Evolutionary conservation across 169 alveolate genomes (phyloP), one percentile per base, ranked within the genome.

Genomic region (Plasmodium knowlesi): DNA sequence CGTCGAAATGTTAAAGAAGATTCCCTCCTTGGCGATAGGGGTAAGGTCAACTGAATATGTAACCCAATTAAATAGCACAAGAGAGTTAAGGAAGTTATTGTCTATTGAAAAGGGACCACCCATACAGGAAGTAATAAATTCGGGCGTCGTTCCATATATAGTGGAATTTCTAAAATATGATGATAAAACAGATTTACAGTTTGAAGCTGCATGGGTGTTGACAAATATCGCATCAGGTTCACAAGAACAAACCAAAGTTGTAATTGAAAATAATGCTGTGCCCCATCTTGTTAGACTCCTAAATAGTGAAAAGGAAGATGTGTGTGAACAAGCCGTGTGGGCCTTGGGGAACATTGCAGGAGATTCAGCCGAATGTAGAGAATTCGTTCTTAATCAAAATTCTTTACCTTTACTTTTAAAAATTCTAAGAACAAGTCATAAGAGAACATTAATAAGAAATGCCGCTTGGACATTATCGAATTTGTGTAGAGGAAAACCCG

Each of bases 321-420:
- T 98, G 16, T 96, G 98, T 71, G 99, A 98, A 93, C 99, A 99
- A 96, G 99, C 99, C 25, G 98, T 98, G 32, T 98, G 99, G 99
- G 99, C 99, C 1, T 93, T 99, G 72, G 99, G 99, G 28, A 99
- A 99, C 97, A 98, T 99, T 92, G 99, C 99, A 30, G 99, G 99
- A 14, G 99, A 98, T 88, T 97, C 99, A 32, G 98, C 99, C 53
- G 97, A 98, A 90, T 98, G 99, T 82, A 95, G 99, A 61, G 99
- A 99, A 82, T 81, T 97, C 54, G 99, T 98, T 16, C 83, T 98
- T 57, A 96, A 97, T 16, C 97, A 95, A 57, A 99, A 98, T 30
- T 99, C 98, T 25, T 97, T 98, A 88, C 95, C 96, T 88, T 99
- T 97, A 30, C 95, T 96, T 41, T 95, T 96, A 89, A 97, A 90